A percentile compares a stretch with the other conserved stretches of the same genome.
Evolutionary conservation across 305 asterid genomes (phyloP).

Genomic region (Fraxinus baroniana): DNA sequence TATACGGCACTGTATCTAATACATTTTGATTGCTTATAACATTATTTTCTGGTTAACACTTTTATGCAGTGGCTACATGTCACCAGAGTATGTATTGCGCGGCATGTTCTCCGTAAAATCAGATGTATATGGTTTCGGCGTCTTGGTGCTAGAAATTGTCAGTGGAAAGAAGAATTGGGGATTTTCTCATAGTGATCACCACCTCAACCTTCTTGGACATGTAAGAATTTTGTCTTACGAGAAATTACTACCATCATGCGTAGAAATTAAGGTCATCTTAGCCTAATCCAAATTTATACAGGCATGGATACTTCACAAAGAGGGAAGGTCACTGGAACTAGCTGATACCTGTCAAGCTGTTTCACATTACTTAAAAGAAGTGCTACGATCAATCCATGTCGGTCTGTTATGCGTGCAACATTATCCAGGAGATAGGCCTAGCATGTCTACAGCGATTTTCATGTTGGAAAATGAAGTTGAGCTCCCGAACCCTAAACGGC

Average conservation of each 20-base stretch:
- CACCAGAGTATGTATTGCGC: conserved; percentile 27
- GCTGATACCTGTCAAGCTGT: conserved; percentile 19
- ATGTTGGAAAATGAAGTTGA: background rate
- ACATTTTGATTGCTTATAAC: background rate
- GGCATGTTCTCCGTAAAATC: conserved; percentile 26
- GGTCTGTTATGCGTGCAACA: conserved; percentile 50
- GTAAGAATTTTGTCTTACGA: background rate
- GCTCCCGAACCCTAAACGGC: background rate
- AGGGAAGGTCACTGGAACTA: conserved; percentile 36
- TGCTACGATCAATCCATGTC: conserved; percentile 35
- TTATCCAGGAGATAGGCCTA: conserved; percentile 41
- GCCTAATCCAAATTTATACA: background rate
- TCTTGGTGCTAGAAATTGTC: conserved; percentile 21
- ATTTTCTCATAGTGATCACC: conserved; percentile 19
- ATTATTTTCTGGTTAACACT: background rate
- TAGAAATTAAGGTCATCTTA: background rate
- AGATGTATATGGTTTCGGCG: conserved; percentile 30
- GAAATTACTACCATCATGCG: background rate
- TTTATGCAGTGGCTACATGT: conserved; percentile 28
- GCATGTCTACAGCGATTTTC: conserved; percentile 1
- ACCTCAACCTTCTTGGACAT: conserved; percentile 31
- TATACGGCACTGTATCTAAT: background rate
- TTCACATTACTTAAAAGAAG: conserved; percentile 23
- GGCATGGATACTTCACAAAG: conserved; percentile 31
- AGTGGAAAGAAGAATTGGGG: conserved; percentile 27